Evolutionary conservation across 768 basidiomycete genomes (phyloP), one percentile per base, ranked within the genome.

Genomic region (Arthromyces matolae): DNA sequence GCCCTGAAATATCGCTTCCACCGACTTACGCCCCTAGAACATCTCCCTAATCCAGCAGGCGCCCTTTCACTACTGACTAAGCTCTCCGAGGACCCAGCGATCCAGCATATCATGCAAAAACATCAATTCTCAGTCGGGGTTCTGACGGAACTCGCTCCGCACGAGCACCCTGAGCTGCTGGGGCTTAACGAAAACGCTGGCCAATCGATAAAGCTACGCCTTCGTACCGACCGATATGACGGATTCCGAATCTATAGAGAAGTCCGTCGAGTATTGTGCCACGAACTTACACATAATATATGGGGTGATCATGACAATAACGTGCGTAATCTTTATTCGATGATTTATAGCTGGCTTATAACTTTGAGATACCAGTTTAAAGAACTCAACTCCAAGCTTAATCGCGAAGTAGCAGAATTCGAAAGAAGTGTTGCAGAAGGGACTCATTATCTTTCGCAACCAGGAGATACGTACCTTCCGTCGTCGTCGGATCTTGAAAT

Each of bases 91-190:
- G 88, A 91, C 56, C 80, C 82, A 4, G 86, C 84, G 0, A 84
- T 89, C 38, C 68, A 64, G 18, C 79, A 86, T 60, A 61, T 90
- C 47, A 89, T 90, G 87, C 76, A 74, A 52, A 71, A 70, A 51
- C 86, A 90, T 63, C 62, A 79, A 49, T 82, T 87, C 54, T 71
- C 79, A 0, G 85, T 90, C 5, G 81, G 82, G 0, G 51, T 84
- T 3, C 69, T 89, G 35, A 89, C 86, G 1, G 87, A 90, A 64
- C 78, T 90, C 14, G 86, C 86, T 13, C 87, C 87, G 0, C 86
- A 86, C 48, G 86, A 89, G 58, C 75, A 84, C 48, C 86, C 86
- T 0, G 68, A 78, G 23, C 63, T 89, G 8, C 71, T 87, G 3
- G 88, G 89, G 0, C 70, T 87, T 31, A 89, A 89, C 56, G 75